Conservation (phyloP, 2,329 filamentous ascomycete genomes). For the Penicillium sp. region DNA sequence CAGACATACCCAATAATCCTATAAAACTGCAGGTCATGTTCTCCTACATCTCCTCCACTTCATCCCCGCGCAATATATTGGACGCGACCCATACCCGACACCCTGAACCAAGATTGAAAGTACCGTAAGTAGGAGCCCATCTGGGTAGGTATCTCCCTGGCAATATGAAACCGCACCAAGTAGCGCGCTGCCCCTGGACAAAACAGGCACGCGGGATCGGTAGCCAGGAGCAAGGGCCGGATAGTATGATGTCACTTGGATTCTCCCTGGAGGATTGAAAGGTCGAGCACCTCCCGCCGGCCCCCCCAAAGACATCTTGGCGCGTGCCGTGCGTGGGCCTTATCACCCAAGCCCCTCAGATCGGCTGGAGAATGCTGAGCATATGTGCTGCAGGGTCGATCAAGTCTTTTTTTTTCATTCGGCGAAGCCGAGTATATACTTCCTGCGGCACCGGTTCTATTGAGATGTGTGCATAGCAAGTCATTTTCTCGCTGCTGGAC, state of each 20-base stretch:
- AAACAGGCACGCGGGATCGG: slow-evolving; percentile 12
- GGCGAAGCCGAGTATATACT: neutral
- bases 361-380: slow-evolving; percentile 8
- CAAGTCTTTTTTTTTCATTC: neutral
- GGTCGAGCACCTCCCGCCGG: neutral
- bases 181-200: slow-evolving; percentile 11
- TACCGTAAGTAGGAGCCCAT: too few relatives aligned
- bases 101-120: neutral
- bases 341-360: neutral
- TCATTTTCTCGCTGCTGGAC: slow-evolving; percentile 1
- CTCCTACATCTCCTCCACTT: too few relatives aligned
- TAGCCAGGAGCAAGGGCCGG: slow-evolving; percentile 16
- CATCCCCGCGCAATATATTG: too few relatives aligned
- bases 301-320: slow-evolving; percentile 7
- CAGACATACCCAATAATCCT: too few relatives aligned
- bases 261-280: slow-evolving; percentile 5
- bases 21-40: too few relatives aligned
- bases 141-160: too few relatives aligned
- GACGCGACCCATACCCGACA: too few relatives aligned
- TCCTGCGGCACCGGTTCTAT: slow-evolving; percentile 3
- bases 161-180: slow-evolving; percentile 12
- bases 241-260: slow-evolving; percentile 16
- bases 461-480: slow-evolving; percentile 12
- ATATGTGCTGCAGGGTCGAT: slow-evolving; percentile 16
- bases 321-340: slow-evolving; percentile 2